Base-by-base conservation (phyloP, 371 early-diverging fungal genomes). In the Mortierella sp. region DNA sequence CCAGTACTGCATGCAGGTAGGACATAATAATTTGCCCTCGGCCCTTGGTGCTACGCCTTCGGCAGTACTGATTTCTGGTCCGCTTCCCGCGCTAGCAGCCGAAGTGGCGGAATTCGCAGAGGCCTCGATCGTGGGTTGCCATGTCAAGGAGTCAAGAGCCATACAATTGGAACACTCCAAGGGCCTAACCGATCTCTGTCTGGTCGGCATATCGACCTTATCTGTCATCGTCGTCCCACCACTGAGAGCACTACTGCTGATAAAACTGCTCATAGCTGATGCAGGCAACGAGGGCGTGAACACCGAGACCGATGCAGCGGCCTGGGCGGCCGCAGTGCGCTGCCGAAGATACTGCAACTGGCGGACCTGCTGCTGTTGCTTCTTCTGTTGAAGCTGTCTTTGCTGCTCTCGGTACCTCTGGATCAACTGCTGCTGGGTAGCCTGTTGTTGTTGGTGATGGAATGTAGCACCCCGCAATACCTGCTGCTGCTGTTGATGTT, bases 111-210 rank as follows among this genome's bases (percentile, higher is more conserved):
- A n/a, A 9, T 31, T 32, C 19, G 21, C 9, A 32, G 34, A 27
- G 21, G 24, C 17, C 6, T 42, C 53, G 24, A 39, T n/a, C 9
- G 19, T 46, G 12, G 66, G 49, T 39, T 39, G 65, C 56, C 51
- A 58, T 8, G 50, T 50, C 27, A 70, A 24, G 4, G 66, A 55
- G 31, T 73, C 73, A 15, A 73, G 63, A 0, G 62, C 58, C 73
- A 73, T 73, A 30, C 73, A 73, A 27, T 67, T 73, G 24, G 54
- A 62, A 31, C 68, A 67, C 24, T 73, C 73, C 12, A 55, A 43
- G 3, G 67, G 67, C 15, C 61, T 48, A 1, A 26, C 51, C 0
- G 60, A 26, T n/a, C 47, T 65, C 19, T 51, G 26, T 34, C 19
- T 31, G 23, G 49, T 19, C 9, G 46, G 26, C n/a, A 15, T 31